Conservation (phyloP, 495 filamentous ascomycete genomes). For the Apodospora peruviana region DNA sequence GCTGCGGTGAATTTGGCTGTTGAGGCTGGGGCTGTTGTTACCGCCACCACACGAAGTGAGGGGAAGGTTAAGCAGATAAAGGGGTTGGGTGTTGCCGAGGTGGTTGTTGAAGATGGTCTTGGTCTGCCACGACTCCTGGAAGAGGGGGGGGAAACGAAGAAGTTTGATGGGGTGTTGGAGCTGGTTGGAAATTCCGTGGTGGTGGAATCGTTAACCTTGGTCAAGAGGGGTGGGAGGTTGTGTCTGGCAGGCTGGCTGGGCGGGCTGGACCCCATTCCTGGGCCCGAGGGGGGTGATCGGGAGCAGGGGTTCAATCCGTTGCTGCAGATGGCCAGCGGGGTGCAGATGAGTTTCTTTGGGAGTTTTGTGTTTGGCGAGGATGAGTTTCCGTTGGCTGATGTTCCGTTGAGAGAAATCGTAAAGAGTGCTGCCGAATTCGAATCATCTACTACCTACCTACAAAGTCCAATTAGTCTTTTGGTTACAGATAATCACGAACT, state of each 20-base stretch:
- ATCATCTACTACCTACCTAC: too few relatives aligned
- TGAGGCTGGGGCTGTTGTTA: constrained; percentile 32
- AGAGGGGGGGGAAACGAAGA: not conserved
- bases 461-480: too few relatives aligned
- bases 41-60: constrained; percentile 33
- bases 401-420: constrained; percentile 40
- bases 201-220: constrained; percentile 34
- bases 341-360: constrained; percentile 47
- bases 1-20: constrained; percentile 42
- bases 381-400: constrained; percentile 37
- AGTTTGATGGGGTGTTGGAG: constrained; percentile 39
- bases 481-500: too few relatives aligned
- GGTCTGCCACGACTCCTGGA: too few relatives aligned
- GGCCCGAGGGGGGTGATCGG: not conserved
- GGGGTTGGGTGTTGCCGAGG: constrained; percentile 25
- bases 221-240: constrained; percentile 32
- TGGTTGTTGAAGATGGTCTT: constrained; percentile 10
- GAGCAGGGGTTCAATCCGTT: constrained; percentile 39
- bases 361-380: constrained; percentile 35
- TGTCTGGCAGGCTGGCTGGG: constrained; percentile 40
- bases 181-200: constrained; percentile 40
- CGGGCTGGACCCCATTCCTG: constrained; percentile 36
- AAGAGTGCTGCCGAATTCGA: not conserved
- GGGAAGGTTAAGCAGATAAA: constrained; percentile 23
- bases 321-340: constrained; percentile 41